Base-by-base conservation (phyloP, 2,329 filamentous ascomycete species). In the Emericellopsis cladophorae region DNA sequence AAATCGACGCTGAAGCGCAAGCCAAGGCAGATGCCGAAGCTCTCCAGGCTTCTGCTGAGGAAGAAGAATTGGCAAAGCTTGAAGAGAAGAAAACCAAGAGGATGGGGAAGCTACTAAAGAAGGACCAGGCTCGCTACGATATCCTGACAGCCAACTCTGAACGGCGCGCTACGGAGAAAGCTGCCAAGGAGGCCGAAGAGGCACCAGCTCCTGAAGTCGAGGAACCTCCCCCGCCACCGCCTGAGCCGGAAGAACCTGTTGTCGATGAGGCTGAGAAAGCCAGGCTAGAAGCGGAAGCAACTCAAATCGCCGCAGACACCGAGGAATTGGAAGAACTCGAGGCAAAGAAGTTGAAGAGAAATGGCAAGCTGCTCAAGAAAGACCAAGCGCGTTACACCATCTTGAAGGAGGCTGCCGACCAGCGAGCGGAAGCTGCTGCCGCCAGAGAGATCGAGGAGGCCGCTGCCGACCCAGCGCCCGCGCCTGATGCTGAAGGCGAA, bases 291-390 rank as follows among this genome's bases (percentile, higher is more conserved):
- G 48, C 55, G 46, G 44, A 58, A 49, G 50, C 45, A 31, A 48
- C 51, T 37, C 46, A 45, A 18, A 46, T 49, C 26, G 50, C 39
- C 10, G 42, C 43, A 16, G 44, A 48, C 32, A 49, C 49, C 14
- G 48, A 46, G 14, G 48, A 50, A 37, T 41, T 51, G 16, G 45
- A 44, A 23, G 43, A 40, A n/a, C 44, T 60, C 4, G 48, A 54
- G 22, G 56, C 55, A 42, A 54, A 54, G 34, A 58, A 56, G 39
- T 52, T 52, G 2, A 55, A 57, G 44, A 44, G 40, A 46, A 41
- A 47, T 48, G 44, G 41, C 50, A 50, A 40, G 42, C 44, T 18
- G 16, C 22, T 29, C 26, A 50, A 37, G 22, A 49, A 46, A 36
- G 50, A 54, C 24, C 46, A 44, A 7, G 52, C 54, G 45, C 65